A percentile compares a stretch with the other conserved stretches of the same genome.
phyloP scores from a whole-genome alignment of 2,329 filamentous ascomycete species.

The Parastagonospora nodorum region DNA sequence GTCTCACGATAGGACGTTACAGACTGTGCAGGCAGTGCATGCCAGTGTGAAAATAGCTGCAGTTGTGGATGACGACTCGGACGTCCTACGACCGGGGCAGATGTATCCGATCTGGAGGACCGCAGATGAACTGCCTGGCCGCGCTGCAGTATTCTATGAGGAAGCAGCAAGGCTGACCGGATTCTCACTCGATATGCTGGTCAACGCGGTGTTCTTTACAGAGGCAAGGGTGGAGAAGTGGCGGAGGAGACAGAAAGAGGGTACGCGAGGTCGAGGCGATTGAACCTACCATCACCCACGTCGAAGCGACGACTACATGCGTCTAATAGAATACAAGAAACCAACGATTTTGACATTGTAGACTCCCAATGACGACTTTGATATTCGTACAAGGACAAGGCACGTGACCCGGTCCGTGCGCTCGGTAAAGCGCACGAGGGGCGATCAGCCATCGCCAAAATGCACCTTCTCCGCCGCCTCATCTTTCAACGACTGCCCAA shows the following conservation, averaged over 20 bases:
- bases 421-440: constrained; percentile 11
- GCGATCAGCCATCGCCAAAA: constrained; percentile 26
- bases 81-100: constrained; percentile 52
- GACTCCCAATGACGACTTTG: too few species aligned
- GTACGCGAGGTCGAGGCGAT: background rate
- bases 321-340: too few species aligned
- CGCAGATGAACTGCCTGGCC: constrained; percentile 53
- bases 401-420: background rate
- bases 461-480: constrained; percentile 20
- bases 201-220: constrained; percentile 56
- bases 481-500: constrained; percentile 32
- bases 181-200: constrained; percentile 55
- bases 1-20: constrained; percentile 32
- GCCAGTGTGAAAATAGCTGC: constrained; percentile 46
- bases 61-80: constrained; percentile 39
- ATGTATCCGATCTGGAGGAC: constrained; percentile 56
- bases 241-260: constrained; percentile 20
- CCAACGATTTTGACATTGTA: background rate
- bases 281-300: background rate
- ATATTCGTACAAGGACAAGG: too few species aligned
- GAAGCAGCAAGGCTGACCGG: constrained; percentile 57
- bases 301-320: too few species aligned
- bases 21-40: constrained; percentile 52
- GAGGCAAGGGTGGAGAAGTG: constrained; percentile 48
- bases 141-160: constrained; percentile 56